Conservation (phyloP, 192 early-diverging fungal species). For the Podila clonocystis region DNA sequence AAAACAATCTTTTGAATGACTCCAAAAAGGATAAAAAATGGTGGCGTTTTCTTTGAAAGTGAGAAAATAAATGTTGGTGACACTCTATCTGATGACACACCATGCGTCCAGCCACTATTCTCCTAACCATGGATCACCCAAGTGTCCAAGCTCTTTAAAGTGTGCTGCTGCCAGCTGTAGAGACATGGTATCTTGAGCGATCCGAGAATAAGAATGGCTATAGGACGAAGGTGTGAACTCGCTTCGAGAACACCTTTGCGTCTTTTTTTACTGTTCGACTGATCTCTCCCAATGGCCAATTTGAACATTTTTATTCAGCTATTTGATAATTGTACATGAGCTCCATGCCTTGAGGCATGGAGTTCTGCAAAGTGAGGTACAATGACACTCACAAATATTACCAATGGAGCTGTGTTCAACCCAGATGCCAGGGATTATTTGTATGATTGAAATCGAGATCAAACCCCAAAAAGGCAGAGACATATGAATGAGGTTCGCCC, state of each 20-base stretch:
- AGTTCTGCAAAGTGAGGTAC: too few relatives aligned
- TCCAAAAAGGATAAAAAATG: background rate
- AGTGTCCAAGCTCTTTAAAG: background rate
- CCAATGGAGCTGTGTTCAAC: slow-evolving; percentile 1
- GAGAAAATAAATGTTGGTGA: background rate
- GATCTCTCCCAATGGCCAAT: slow-evolving; percentile 1
- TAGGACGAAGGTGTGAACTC: background rate
- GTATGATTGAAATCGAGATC: too few relatives aligned
- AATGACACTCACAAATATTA: background rate
- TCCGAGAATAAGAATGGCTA: background rate
- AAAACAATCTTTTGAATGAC: too few relatives aligned
- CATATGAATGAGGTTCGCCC: too few relatives aligned
- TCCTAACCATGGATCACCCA: background rate
- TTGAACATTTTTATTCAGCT: slow-evolving; percentile 1
- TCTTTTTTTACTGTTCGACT: background rate
- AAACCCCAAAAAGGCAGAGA: too few relatives aligned
- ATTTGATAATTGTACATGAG: background rate
- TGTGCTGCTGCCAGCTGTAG: background rate
- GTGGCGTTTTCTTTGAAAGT: background rate
- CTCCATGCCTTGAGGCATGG: too few relatives aligned
- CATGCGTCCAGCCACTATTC: background rate
- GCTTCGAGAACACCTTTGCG: background rate
- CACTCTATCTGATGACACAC: background rate
- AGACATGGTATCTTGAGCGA: background rate
- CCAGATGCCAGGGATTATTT: background rate